Evolutionary conservation across 148 eudicot genomes (phyloP), one percentile per base, ranked within the genome.

Genomic region (Persicaria tinctoria): DNA sequence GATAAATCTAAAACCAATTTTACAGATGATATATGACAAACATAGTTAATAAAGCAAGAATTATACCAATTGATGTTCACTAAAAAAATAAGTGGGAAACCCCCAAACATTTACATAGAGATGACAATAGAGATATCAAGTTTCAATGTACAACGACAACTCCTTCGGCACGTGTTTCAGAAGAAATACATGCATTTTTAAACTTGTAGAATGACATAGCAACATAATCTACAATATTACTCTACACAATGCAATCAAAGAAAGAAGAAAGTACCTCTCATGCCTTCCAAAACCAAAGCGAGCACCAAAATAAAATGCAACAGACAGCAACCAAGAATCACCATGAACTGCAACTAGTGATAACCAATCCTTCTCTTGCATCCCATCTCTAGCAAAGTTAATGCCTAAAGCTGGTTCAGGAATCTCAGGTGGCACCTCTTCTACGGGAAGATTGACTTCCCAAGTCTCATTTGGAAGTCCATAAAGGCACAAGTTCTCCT

Each of bases 311-410:
- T 84, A 86, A 75, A 86, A 82, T 62, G 89, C 89, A 69, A 84
- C 83, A 68, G 84, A 76, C 70, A 84, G 83, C 82, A 86, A 72
- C 89, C 89, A 86, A 18, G 86, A 80, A 79, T 86, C 89, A 72
- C 87, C n/a, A 18, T 70, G 73, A 48, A 70, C 73, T 46, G 73
- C 73, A 18, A 70, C 73, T 10, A 70, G 32, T 63, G 85, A 80
- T 74, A 82, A 77, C 89, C 87, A 86, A 64, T 86, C 87, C 81
- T 63, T 84, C 77, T 82, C 80, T 56, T 80, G 74, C 87, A 86
- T 84, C 51, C 87, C 89, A 79, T 84, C 84, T 74, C 87, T 80
- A 1, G 87, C 87, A 82, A 82, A 84, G 80, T 86, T 86, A 66
- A 86, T 82, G 14, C 89, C 89, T 63, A 84, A 62, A 5, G 85